Evolutionary conservation across 805 yeast genomes (phyloP).

Genomic region (Candida arabinofermentans): DNA sequence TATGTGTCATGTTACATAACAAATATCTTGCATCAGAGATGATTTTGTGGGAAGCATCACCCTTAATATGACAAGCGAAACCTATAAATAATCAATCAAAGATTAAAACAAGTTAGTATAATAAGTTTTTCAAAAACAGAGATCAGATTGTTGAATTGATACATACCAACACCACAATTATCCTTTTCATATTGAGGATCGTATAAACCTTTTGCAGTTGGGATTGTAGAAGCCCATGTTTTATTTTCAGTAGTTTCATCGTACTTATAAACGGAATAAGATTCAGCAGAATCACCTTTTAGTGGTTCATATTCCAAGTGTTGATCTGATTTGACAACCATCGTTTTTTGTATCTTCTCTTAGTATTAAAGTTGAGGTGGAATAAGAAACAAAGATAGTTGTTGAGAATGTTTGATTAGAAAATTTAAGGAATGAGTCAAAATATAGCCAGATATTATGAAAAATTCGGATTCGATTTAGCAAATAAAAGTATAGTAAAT

Average conservation of each 20-base stretch:
- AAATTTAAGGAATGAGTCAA: background rate
- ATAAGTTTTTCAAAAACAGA: background rate
- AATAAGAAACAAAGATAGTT: background rate
- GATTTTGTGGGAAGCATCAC: conserved; percentile 81
- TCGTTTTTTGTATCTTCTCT: conserved; percentile 2
- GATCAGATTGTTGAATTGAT: background rate
- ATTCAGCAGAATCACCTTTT: conserved; percentile 17
- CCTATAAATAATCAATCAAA: conserved; percentile 29
- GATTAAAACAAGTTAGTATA: background rate
- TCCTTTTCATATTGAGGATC: conserved; percentile 93
- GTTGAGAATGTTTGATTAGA: background rate
- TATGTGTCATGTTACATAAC: conserved; percentile 96
- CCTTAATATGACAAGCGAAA: conserved; percentile 91
- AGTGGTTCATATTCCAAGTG: conserved; percentile 22
- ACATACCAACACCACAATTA: conserved; percentile 88
- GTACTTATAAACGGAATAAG: conserved; percentile 52
- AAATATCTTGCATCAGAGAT: conserved; percentile 85
- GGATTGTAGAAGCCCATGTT: conserved; percentile 91
- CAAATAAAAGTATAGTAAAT: background rate
- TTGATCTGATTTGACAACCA: conserved; percentile 29
- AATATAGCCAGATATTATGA: conserved; percentile 1
- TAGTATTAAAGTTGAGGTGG: too few relatives aligned
- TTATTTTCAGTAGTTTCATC: conserved; percentile 74
- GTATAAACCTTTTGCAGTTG: conserved; percentile 83
- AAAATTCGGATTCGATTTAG: background rate